Evolutionary conservation across 2,329 filamentous ascomycete genomes (phyloP), one percentile per base, ranked within the genome.

Genomic region (Stromatinia cepivora): DNA sequence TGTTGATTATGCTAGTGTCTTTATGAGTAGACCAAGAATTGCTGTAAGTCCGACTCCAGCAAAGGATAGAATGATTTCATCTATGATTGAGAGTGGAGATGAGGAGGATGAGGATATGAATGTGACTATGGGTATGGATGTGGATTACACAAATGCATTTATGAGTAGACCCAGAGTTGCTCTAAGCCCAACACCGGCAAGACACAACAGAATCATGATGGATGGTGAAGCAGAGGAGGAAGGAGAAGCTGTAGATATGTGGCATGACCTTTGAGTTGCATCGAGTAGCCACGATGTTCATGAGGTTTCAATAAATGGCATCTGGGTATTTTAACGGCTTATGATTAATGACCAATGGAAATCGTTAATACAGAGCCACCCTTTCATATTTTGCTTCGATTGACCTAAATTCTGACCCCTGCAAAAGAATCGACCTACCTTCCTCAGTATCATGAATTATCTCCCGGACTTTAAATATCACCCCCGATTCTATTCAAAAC

Each of bases 91-190:
- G 10, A 46, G 42, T 20, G 52, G 39, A 28, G 64, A 58, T 66
- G 64, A 58, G 28, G 48, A 68, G 36, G 46, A 64, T 7, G 20
- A 28, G 48, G 61, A 52, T 42, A 68, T 71, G 17, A 69, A 73
- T 50, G 74, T 76, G 73, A 80, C 96, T 50, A 88, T 97, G 69
- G 79, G 80, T 53, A 79, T 74, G 46, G 84, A 84, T 7, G 57
- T n/a, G 5, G 92, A 96, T 71, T 91, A 93, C 79, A 90, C 91
- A 70, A 90, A 90, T 36, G 90, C 97, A 1, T 97, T 97, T 78
- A 92, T 90, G 80, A 94, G 92, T 72, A 81, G 94, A 72, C 94
- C 94, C 0, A 91, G 89, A 79, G 88, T 97, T 73, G 89, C 90
- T 72, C 87, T 87, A 20, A 97, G 93, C 78, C 93, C 93, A 1